Base-by-base conservation (phyloP, 176 grass and related monocot species). In the Rhynchospora pubera region DNA sequence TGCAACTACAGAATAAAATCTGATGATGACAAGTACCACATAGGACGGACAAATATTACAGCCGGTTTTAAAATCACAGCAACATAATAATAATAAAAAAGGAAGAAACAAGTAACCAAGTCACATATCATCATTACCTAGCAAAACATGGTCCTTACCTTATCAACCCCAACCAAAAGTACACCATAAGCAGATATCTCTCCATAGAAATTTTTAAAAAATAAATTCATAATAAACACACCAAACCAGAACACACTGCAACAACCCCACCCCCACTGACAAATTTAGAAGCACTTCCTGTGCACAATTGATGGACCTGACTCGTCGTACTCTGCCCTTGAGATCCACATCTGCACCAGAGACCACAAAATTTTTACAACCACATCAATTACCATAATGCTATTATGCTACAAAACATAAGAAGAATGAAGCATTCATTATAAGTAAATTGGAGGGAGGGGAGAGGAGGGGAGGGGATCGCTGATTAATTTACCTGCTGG, bases 241-340 rank as follows among this genome's bases (percentile, higher is more conserved):
- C 79, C 79, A 82, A 82, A 82, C 79, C 46, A 48, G 0, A 39
- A 50, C 43, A 46, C 16, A 80, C 56, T 42, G 34, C 8, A 61
- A 48, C 21, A 7, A 32, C 46, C 57, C 34, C 58, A 32, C 44
- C 57, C 44, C 57, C 77, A 44, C 57, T 79, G 9, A 23, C 82
- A 53, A 46, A 88, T 84, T 86, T 91, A 97, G 89, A 97, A 97
- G 85, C 94, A 97, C 89, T 97, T 97, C 87, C 94, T 87, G 91
- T 97, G 94, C 78, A 97, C 94, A 1, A 97, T 97, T 77, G 94
- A 97, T 0, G 91, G 94, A 80, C 94, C 94, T 39, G 94, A 97
- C 71, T 97, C 94, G 0, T 97, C 94, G 16, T 97, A 97, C 72
- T 97, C 94, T 51, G 94, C 94, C 91, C 93, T 97, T 9, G 94